Conservation (phyloP, 208 protist species). For the Acanthamoeba royreba region DNA sequence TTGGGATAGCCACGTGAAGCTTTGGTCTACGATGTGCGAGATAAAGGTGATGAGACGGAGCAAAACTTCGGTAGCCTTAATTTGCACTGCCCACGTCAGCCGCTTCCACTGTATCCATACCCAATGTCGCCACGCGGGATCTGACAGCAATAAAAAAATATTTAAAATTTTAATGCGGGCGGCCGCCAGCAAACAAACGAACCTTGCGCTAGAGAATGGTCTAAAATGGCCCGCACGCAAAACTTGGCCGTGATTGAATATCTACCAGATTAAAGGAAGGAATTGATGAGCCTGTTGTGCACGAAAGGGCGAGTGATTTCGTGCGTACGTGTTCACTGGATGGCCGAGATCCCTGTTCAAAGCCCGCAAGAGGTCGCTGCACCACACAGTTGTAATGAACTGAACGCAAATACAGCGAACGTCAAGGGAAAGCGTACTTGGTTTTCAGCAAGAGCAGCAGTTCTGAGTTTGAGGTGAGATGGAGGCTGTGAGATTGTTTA, state of each 20-base stretch:
- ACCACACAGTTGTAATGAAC: neutral
- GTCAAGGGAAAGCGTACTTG: neutral
- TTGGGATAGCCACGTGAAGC: neutral
- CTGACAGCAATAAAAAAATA: neutral
- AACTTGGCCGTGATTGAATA: neutral
- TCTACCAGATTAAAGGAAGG: neutral
- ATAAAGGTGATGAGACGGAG: neutral
- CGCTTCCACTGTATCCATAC: neutral
- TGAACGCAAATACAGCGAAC: neutral
- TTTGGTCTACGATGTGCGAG: neutral
- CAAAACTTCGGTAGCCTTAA: neutral
- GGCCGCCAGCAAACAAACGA: neutral
- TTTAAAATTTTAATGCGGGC: neutral
- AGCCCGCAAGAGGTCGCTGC: neutral
- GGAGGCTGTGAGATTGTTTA: neutral
- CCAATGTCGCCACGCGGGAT: neutral
- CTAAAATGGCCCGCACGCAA: neutral
- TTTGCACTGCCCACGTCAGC: neutral
- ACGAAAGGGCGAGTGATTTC: too few species aligned
- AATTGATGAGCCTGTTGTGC: neutral
- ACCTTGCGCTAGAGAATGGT: neutral
- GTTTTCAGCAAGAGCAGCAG: neutral
- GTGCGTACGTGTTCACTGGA: neutral
- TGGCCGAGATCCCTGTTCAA: neutral
- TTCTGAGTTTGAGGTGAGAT: neutral